phyloP scores from a whole-genome alignment of 345 rosid species.

The Acer negundo region DNA sequence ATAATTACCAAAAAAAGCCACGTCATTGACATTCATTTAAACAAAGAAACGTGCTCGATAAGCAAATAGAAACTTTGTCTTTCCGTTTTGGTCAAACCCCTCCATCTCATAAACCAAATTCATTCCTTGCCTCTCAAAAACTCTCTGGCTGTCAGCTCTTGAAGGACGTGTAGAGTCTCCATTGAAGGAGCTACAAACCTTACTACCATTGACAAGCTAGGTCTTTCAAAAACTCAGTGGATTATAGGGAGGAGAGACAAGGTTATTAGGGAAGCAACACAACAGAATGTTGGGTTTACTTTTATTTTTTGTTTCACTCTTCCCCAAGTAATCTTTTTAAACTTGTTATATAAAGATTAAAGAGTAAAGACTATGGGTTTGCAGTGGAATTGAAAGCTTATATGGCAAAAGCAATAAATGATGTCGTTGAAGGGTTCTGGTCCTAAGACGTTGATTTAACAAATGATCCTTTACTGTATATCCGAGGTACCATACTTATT shows the following conservation, averaged over 20 bases:
- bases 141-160: too few relatives aligned
- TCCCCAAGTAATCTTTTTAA: neutral
- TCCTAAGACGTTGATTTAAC: constrained; percentile 28
- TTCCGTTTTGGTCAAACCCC: too few relatives aligned
- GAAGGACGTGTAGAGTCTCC: neutral
- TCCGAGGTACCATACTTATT: constrained; percentile 28
- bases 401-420: constrained; percentile 24
- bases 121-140: too few relatives aligned
- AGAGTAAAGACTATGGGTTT: neutral
- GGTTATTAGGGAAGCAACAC: neutral
- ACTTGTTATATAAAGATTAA: neutral
- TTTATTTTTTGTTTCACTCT: neutral
- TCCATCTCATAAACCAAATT: too few relatives aligned
- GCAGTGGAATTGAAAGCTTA: constrained; percentile 9
- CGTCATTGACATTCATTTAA: too few relatives aligned
- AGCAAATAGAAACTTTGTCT: too few relatives aligned
- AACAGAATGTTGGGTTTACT: constrained; percentile 7
- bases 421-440: constrained; percentile 32
- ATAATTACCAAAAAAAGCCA: too few relatives aligned
- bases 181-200: neutral
- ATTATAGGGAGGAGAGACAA: neutral
- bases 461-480: constrained; percentile 14
- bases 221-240: neutral
- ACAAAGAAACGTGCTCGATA: too few relatives aligned
- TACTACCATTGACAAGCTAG: too few relatives aligned